Evolutionary conservation across 73 alveolate species (phyloP).

Genomic region (Breviolum minutum): DNA sequence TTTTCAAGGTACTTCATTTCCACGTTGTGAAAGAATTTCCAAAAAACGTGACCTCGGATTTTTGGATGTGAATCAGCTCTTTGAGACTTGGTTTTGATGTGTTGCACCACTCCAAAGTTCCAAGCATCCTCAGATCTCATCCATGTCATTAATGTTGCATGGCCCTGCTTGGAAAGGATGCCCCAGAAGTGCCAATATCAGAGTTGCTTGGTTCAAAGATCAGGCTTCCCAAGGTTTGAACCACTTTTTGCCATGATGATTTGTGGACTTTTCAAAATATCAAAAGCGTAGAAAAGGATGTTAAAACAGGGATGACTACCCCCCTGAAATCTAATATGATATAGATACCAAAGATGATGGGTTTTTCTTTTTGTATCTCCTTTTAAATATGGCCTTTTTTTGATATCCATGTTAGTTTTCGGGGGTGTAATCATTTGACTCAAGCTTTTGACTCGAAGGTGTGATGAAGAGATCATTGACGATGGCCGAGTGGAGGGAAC

Average conservation of each 20-base stretch:
- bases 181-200: constrained; percentile 19
- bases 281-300: no score
- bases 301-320: no score
- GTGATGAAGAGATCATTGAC: constrained; percentile 78
- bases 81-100: not conserved
- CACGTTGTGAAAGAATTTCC: no score
- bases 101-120: not conserved
- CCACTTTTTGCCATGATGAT: not conserved
- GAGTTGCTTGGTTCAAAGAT: not conserved
- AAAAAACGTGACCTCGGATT: not conserved
- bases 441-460: constrained; percentile 3
- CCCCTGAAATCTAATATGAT: no score
- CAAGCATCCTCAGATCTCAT: not conserved
- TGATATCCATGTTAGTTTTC: no score
- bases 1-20: no score
- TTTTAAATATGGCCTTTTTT: no score
- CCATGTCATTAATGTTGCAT: not conserved
- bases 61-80: not conserved
- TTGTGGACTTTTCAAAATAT: no score
- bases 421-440: no score
- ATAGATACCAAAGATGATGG: no score
- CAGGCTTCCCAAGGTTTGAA: not conserved
- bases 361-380: no score
- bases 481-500: constrained; percentile 95
- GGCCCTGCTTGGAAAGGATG: not conserved